Evolutionary conservation across 139 green algal species (phyloP).

Genomic region (Chlorokybus atmophyticus): DNA sequence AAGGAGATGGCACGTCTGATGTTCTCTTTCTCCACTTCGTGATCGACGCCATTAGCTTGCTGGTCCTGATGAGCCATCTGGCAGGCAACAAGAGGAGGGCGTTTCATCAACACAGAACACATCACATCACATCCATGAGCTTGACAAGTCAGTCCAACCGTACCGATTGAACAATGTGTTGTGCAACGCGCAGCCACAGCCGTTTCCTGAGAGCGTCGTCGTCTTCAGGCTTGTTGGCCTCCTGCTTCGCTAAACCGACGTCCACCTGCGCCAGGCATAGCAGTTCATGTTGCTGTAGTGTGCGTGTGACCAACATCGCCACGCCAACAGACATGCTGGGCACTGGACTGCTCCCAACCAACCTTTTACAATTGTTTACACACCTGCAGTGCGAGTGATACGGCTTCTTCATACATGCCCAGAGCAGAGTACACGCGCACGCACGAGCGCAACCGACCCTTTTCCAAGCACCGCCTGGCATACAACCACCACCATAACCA

Average conservation of each 20-base stretch:
- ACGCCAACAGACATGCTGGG: too few species aligned
- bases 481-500: too few species aligned
- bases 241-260: slow-evolving; percentile 52
- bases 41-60: background rate
- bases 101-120: too few species aligned
- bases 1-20: slow-evolving; percentile 19
- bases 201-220: slow-evolving; percentile 51
- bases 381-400: slow-evolving; percentile 52
- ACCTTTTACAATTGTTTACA: too few species aligned
- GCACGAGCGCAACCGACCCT: slow-evolving; percentile 36
- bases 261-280: slow-evolving; percentile 38
- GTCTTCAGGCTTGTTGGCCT: slow-evolving; percentile 44
- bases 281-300: too few species aligned
- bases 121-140: too few species aligned
- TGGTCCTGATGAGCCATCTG: too few species aligned
- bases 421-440: slow-evolving; percentile 68
- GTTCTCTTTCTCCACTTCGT: slow-evolving; percentile 12
- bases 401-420: slow-evolving; percentile 62
- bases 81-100: too few species aligned
- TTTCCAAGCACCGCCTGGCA: slow-evolving; percentile 41
- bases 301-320: too few species aligned
- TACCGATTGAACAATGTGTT: too few species aligned
- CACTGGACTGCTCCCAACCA: too few species aligned
- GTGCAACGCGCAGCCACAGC: slow-evolving; percentile 81
- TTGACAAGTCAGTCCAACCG: too few species aligned